A percentile compares a stretch with the other conserved stretches of the same genome.
Evolutionary conservation across 1,284 basidiomycete genomes (phyloP).

Genomic region (Prillingera fragicola): DNA sequence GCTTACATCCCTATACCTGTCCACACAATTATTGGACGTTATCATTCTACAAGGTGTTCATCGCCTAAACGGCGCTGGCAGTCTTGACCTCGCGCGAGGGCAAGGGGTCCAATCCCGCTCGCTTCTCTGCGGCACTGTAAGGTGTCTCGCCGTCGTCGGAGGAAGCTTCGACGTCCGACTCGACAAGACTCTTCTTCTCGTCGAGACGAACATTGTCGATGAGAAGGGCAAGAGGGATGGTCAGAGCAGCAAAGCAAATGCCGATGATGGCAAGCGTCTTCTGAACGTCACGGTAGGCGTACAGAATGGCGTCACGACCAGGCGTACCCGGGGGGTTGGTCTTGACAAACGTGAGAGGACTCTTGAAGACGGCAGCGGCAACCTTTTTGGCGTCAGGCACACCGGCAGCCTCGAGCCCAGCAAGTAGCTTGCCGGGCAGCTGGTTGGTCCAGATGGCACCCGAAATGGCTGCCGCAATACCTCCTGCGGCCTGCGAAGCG

Average conservation of each 20-base stretch:
- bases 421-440: slow-evolving; percentile 21
- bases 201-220: slow-evolving; percentile 34
- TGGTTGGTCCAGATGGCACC: slow-evolving; percentile 44
- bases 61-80: too few species aligned
- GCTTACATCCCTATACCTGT: too few species aligned
- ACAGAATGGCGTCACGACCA: slow-evolving; percentile 36
- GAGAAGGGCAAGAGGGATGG: slow-evolving; percentile 24
- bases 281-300: slow-evolving; percentile 41
- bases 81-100: too few species aligned
- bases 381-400: slow-evolving; percentile 14
- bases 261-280: slow-evolving; percentile 37
- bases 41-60: too few species aligned
- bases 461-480: slow-evolving; percentile 43
- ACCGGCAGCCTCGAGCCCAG: slow-evolving; percentile 10
- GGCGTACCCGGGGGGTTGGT: slow-evolving; percentile 39
- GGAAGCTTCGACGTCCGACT: too few species aligned
- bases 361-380: slow-evolving; percentile 34
- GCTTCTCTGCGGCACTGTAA: too few species aligned
- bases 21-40: too few species aligned
- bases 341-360: slow-evolving; percentile 37
- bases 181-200: slow-evolving; percentile 27
- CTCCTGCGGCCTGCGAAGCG: slow-evolving; percentile 21
- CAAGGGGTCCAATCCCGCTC: too few species aligned
- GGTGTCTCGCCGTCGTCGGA: too few species aligned
- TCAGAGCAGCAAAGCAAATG: slow-evolving; percentile 28